Percentiles rank a stretch among this genome's conserved stretches.
These are phyloP conservation scores for Phylloporus scabripes DNA, from an alignment of 768 basidiomycete species.

Conservation along the genomic window DNA sequence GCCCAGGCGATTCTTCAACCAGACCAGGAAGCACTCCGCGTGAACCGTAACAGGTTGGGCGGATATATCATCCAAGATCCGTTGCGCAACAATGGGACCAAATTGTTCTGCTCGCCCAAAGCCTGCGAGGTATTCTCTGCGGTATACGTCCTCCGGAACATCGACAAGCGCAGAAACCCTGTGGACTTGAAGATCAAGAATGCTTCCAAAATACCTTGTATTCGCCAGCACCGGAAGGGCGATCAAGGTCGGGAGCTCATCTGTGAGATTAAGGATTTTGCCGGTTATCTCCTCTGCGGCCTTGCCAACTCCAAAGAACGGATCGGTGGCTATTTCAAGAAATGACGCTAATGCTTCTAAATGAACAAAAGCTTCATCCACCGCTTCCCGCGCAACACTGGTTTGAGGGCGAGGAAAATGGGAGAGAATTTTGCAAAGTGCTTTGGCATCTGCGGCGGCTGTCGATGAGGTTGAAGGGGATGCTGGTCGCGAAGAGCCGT, in stretches of 20 bases:
- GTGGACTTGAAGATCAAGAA: constrained; percentile 14
- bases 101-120: constrained; percentile 78
- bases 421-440: constrained; percentile 55
- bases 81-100: constrained; percentile 51
- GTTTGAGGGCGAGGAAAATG: constrained; percentile 60
- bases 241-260: constrained; percentile 67
- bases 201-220: constrained; percentile 27
- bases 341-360: constrained; percentile 52
- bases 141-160: constrained; percentile 57
- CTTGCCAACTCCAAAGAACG: constrained; percentile 19
- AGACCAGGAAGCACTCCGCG: constrained; percentile 32
- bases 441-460: constrained; percentile 53
- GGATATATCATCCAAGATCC: constrained; percentile 48
- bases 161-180: constrained; percentile 50
- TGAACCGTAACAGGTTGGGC: constrained; percentile 29
- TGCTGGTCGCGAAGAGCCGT: constrained; percentile 61
- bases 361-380: constrained; percentile 71
- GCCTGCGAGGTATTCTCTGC: constrained; percentile 63
- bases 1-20: constrained; percentile 37
- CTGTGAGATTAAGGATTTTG: constrained; percentile 50
- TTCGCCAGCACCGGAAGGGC: constrained; percentile 65
- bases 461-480: constrained; percentile 45
- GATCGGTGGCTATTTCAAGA: constrained; percentile 45
- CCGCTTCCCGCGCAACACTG: constrained; percentile 68
- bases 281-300: constrained; percentile 25